These are phyloP conservation scores for Staphylotrichum longicolle DNA, from an alignment of 495 filamentous ascomycete genomes.

Conservation along the genomic window DNA sequence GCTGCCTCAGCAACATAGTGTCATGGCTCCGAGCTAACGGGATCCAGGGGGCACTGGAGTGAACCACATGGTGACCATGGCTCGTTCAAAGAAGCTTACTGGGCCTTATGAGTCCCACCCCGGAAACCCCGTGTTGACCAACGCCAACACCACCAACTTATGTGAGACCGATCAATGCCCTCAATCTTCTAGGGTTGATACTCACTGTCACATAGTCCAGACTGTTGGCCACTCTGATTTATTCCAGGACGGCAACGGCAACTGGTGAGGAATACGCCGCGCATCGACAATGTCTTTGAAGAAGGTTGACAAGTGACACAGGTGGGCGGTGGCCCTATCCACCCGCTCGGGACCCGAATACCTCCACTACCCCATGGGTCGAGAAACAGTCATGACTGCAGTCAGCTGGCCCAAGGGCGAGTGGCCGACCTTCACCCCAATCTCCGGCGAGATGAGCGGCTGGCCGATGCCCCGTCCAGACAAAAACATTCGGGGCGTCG, in stretches of 20 bases:
- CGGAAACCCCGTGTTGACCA: constrained; percentile 55
- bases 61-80: constrained; percentile 55
- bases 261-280: constrained; percentile 45
- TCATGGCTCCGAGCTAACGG: background rate
- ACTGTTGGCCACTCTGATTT: constrained; percentile 53
- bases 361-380: constrained; percentile 57
- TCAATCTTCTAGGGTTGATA: background rate
- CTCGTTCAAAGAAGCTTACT: constrained; percentile 43
- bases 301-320: constrained; percentile 4
- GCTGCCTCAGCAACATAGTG: background rate
- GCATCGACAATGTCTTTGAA: background rate
- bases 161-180: constrained; percentile 27
- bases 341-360: constrained; percentile 48
- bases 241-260: constrained; percentile 49
- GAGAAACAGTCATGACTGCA: constrained; percentile 56
- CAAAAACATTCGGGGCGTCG: constrained; percentile 34
- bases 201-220: constrained; percentile 38
- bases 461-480: constrained; percentile 39
- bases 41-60: constrained; percentile 53
- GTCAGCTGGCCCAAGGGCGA: constrained; percentile 49
- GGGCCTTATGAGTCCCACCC: constrained; percentile 58
- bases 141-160: constrained; percentile 48
- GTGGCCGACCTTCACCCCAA: constrained; percentile 43
- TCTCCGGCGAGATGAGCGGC: constrained; percentile 47
- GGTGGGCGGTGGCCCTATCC: constrained; percentile 46